A percentile compares a stretch with the other conserved stretches of the same genome.
These are phyloP conservation scores for Microdochium bolleyi DNA, from an alignment of 2,329 filamentous ascomycete species.

Conservation along the genomic window DNA sequence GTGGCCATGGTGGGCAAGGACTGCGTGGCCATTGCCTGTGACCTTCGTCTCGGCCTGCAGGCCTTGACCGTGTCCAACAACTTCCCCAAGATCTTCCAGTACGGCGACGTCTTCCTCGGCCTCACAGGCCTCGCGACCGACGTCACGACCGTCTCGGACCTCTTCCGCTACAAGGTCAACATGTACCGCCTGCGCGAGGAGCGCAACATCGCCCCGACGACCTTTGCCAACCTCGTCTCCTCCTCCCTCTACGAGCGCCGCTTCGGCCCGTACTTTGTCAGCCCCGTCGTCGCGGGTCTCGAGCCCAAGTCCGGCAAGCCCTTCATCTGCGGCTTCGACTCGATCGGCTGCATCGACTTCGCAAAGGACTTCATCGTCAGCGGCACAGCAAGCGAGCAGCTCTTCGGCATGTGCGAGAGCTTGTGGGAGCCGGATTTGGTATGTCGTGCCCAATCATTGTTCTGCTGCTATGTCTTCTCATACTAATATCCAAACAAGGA, in stretches of 20 bases:
- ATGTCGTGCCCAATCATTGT: conserved; percentile 33
- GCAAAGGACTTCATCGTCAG: conserved; percentile 99
- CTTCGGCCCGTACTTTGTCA: conserved; percentile 95
- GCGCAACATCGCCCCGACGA: conserved; percentile 88
- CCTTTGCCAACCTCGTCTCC: conserved; percentile 92
- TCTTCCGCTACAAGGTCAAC: conserved; percentile 99
- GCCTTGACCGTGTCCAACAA: conserved; percentile 97
- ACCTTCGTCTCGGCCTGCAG: conserved; percentile 94
- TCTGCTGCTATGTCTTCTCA: not conserved
- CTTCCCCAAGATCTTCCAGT: conserved; percentile 99
- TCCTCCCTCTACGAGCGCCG: conserved; percentile 87
- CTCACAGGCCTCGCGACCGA: conserved; percentile 95
- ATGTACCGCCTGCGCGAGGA: conserved; percentile 99
- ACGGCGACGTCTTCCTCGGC: conserved; percentile 90
- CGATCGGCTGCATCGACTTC: conserved; percentile 98
- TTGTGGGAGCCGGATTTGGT: conserved; percentile 97
- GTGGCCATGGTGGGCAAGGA: conserved; percentile 99
- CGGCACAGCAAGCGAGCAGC: conserved; percentile 91
- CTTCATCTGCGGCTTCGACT: conserved; percentile 98
- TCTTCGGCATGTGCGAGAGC: conserved; percentile 97
- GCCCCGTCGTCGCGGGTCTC: conserved; percentile 87
- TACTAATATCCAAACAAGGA: conserved; percentile 38
- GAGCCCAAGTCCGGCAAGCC: conserved; percentile 91
- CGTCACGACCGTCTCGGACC: conserved; percentile 86
- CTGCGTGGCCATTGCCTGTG: conserved; percentile 98